Evolutionary conservation across 495 filamentous ascomycete species (phyloP), one percentile per base, ranked within the genome.

Genomic region (Lepraria neglecta): DNA sequence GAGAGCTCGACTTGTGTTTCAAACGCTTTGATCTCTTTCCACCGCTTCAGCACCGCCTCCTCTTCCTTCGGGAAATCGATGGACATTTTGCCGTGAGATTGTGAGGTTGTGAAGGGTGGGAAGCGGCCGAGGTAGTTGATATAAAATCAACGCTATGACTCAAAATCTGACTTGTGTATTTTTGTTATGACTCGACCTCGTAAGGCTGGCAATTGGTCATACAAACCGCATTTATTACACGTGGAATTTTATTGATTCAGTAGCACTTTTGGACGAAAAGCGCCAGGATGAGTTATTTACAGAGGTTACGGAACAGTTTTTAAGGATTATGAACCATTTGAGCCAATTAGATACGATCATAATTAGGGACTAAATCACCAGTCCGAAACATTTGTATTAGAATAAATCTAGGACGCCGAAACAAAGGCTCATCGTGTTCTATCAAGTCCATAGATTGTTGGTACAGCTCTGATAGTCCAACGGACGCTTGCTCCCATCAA

Each of bases 31-130:
- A 95, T 95, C 70, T 91, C 88, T 69, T 81, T 87, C 92, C 92
- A 97, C 74, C 82, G 75, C 71, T 82, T 73, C 72, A 96, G 84
- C 70, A 92, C 78, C 60, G 73, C 75, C 76, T 92, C 89, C 81
- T 97, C 92, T 71, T 91, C 90, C 71, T 87, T 85, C 59, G 92
- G 89, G 74, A 96, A 96, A 75, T 94, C 81, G 77, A 97, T 91
- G 67, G 87, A 91, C 87, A 91, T 94, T 64, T 62, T 69, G 68
- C n/a, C 21, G 14, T 38, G 30, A 53, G 45, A 58, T 58, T 42
- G n/a, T 10, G 35, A 38, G 12, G 4, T 10, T 38, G 1, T 12
- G 19, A 21, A 44, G 35, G 4, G 21, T 3, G 24, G 43, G 59
- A 14, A 47, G n/a, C 17, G 17, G 45, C 3, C 4, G 24, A 56